Evolutionary conservation across 148 eudicot genomes (phyloP).

Genomic region (Simmondsia chinensis): DNA sequence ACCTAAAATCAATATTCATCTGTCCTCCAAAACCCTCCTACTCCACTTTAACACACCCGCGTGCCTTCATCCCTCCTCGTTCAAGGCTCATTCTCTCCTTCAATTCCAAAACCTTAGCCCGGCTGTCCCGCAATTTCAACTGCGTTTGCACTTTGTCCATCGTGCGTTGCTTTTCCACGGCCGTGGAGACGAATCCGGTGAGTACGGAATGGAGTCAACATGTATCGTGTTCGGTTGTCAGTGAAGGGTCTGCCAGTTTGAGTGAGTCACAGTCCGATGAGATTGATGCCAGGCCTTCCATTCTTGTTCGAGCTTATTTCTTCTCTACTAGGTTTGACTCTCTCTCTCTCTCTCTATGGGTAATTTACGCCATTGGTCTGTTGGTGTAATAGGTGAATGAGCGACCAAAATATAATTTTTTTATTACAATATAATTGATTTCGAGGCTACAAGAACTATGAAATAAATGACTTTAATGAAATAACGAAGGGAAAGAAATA

Average conservation of each 20-base stretch:
- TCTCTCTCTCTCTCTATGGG: neutral
- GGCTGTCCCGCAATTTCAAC: neutral
- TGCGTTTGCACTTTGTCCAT: neutral
- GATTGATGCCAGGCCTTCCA: constrained; percentile 23
- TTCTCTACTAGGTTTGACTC: constrained; percentile 73
- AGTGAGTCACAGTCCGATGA: constrained; percentile 8
- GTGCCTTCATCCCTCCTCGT: constrained; percentile 1
- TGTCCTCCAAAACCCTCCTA: constrained; percentile 12
- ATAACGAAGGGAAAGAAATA: too few relatives aligned
- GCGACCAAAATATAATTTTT: too few relatives aligned
- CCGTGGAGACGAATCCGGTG: constrained; percentile 6
- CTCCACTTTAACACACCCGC: constrained; percentile 1
- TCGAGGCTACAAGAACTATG: too few relatives aligned
- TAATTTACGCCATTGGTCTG: neutral
- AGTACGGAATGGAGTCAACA: constrained; percentile 43
- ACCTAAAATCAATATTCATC: too few relatives aligned
- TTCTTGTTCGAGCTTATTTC: constrained; percentile 85
- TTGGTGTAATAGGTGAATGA: too few relatives aligned
- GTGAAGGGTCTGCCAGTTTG: constrained; percentile 11
- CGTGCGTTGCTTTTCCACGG: constrained; percentile 31
- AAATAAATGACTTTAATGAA: too few relatives aligned
- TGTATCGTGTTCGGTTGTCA: constrained; percentile 29
- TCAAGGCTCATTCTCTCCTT: neutral
- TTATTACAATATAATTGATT: too few relatives aligned
- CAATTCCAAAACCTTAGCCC: constrained; percentile 1